A percentile compares a stretch with the other conserved stretches of the same genome.
phyloP scores from a whole-genome alignment of 768 basidiomycete species.

The Pleurotus sapidus region DNA sequence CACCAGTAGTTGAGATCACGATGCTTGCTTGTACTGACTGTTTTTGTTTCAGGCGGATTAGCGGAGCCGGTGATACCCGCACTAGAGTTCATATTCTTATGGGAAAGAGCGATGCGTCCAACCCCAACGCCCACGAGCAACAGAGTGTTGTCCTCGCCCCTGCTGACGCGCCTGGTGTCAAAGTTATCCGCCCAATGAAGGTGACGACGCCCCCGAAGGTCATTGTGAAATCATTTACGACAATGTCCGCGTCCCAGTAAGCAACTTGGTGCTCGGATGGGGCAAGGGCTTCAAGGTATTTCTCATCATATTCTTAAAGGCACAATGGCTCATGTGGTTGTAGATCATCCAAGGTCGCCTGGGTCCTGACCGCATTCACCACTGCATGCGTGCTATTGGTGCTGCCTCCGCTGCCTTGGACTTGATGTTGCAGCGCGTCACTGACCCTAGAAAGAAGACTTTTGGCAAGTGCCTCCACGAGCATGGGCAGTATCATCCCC shows the following conservation, averaged over 20 bases:
- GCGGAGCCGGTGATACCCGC: constrained; percentile 94
- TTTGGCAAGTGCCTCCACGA: constrained; percentile 92
- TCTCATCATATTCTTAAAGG: neutral
- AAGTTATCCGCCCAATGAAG: constrained; percentile 83
- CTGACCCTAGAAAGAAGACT: constrained; percentile 86
- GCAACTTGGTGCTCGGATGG: constrained; percentile 87
- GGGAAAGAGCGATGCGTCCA: constrained; percentile 89
- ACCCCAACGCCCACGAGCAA: constrained; percentile 72
- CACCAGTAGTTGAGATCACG: neutral
- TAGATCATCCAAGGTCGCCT: constrained; percentile 94
- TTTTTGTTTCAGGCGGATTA: constrained; percentile 81
- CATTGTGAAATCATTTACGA: constrained; percentile 96
- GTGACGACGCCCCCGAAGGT: constrained; percentile 97
- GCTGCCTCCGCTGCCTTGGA: constrained; percentile 83
- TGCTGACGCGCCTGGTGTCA: constrained; percentile 81
- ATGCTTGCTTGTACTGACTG: neutral
- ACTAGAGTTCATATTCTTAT: constrained; percentile 89
- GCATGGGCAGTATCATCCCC: constrained; percentile 57
- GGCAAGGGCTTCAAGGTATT: constrained; percentile 89
- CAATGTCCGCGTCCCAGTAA: constrained; percentile 85
- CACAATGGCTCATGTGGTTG: no score
- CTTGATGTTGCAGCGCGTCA: constrained; percentile 84
- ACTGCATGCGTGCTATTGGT: constrained; percentile 98
- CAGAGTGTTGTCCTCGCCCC: constrained; percentile 98
- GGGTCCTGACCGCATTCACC: constrained; percentile 92